Base-by-base conservation (phyloP, 2,329 filamentous ascomycete genomes). In the Pseudogymnoascus sp. region DNA sequence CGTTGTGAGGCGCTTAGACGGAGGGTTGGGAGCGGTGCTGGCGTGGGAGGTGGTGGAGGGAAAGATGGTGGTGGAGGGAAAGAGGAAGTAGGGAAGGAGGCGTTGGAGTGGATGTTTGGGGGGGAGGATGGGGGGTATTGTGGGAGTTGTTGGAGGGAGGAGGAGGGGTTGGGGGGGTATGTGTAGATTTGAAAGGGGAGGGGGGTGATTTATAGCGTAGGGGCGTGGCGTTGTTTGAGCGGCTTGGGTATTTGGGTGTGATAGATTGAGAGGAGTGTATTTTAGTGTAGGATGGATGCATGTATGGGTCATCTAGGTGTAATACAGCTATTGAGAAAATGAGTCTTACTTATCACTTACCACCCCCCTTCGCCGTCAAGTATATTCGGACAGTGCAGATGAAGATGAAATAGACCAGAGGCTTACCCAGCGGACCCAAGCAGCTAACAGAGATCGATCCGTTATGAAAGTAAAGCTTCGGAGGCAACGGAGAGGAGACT, bases 1-100 rank as follows among this genome's bases (percentile, higher is more conserved):
- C 84, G 90, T 59, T 99, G 95, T 74, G 84, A 85, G 68, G 70
- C 24, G 65, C 69, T 50, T 64, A 63, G 61, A 68, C 70, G 61
- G 70, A 73, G 65, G 68, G 66, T 62, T 71, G 67, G 64, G 62
- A 50, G 43, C 28, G 43, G 43, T 28, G 16, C 38, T 11, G 38
- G 38, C 1, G 38, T 8, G 1, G 38, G 37, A 16, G 37, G 4
- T 16, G 37, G 4, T 7, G 16, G 38, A 1, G 40, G 40, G 4
- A 11, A 11, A 8, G 8, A 22, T 24, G 41, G 19, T 19, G 19
- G 4, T 7, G n/a, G 7, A 7, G 40, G 40, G 0, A 10, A 10
- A 7, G 19, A 24, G 6, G 41, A 26, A 4, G 40, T 43, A 4
- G 41, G 41, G 12, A 46, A 46, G 22, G 41, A 46, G 19, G 41